These are phyloP conservation scores for Pleomassaria siparia DNA, from an alignment of 2,329 filamentous ascomycete species.

Conservation along the genomic window DNA sequence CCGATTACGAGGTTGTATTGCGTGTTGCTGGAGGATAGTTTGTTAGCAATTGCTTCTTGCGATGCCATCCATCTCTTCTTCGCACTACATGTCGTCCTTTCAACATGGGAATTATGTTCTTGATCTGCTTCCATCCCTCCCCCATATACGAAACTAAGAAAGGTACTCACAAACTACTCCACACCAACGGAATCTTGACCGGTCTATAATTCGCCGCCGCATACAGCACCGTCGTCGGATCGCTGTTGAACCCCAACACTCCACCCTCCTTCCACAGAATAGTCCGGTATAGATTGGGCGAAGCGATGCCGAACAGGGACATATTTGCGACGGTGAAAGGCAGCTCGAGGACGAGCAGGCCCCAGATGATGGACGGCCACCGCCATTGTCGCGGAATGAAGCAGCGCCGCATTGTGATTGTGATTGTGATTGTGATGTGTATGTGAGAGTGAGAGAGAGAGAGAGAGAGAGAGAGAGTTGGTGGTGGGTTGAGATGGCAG, in stretches of 20 bases:
- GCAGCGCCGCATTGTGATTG: constrained; percentile 41
- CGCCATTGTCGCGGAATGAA: constrained; percentile 59
- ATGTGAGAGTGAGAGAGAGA: too few relatives aligned
- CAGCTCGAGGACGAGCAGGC: constrained; percentile 67
- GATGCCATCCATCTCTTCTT: background rate
- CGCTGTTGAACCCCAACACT: constrained; percentile 72
- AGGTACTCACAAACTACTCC: constrained; percentile 68
- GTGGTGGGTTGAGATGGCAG: background rate
- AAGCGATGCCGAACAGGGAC: constrained; percentile 71
- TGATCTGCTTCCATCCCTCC: too few relatives aligned
- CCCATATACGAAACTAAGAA: background rate
- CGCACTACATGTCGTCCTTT: background rate
- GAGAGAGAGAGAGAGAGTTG: too few relatives aligned
- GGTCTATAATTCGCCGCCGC: constrained; percentile 71
- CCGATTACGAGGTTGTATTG: constrained; percentile 76
- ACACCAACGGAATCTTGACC: constrained; percentile 66
- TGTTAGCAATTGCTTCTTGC: constrained; percentile 6
- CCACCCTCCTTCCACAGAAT: constrained; percentile 73
- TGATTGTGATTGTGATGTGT: constrained; percentile 1
- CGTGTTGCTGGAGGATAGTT: constrained; percentile 59
- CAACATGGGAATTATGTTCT: too few relatives aligned
- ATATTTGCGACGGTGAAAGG: constrained; percentile 65
- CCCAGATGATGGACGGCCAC: constrained; percentile 53
- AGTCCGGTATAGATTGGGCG: constrained; percentile 71
- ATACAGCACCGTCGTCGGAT: constrained; percentile 68